phyloP scores from a whole-genome alignment of 129 eudicot species.

The Flaveria sonorensis region DNA sequence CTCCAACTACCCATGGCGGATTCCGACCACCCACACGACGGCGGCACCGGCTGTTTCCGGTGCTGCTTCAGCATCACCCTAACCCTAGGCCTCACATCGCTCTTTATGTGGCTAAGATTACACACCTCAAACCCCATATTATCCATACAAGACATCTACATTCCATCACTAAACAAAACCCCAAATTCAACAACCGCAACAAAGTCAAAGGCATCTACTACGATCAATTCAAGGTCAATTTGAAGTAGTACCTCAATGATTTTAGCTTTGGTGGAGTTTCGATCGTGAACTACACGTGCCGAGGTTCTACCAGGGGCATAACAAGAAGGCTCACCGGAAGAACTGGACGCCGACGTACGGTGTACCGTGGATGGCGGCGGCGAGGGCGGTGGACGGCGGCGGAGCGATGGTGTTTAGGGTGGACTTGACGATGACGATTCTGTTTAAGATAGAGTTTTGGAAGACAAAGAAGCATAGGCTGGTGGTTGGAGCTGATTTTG shows the following conservation, averaged over 20 bases:
- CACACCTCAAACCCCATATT: constrained; percentile 52
- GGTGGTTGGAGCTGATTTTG: constrained; percentile 48
- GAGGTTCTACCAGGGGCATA: constrained; percentile 66
- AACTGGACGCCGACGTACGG: constrained; percentile 25
- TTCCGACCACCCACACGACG: constrained; percentile 17
- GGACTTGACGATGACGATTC: constrained; percentile 52
- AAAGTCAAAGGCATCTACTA: constrained; percentile 68
- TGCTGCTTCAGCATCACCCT: constrained; percentile 54
- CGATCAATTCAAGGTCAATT: constrained; percentile 40
- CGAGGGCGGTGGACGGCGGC: constrained; percentile 34
- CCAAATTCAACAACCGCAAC: constrained; percentile 46
- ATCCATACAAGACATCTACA: constrained; percentile 65
- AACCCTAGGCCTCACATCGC: constrained; percentile 56
- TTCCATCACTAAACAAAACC: constrained; percentile 55
- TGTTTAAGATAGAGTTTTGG: constrained; percentile 62
- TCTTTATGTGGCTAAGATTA: constrained; percentile 67
- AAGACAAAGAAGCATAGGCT: constrained; percentile 52
- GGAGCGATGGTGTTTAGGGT: constrained; percentile 40
- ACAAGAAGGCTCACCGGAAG: constrained; percentile 46
- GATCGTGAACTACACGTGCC: constrained; percentile 47
- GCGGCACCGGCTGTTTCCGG: constrained; percentile 41
- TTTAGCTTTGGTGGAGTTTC: neutral
- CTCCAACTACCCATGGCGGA: constrained; percentile 36
- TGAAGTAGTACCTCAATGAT: constrained; percentile 25
- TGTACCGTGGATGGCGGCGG: constrained; percentile 40